These are phyloP conservation scores for Umbelopsis sp. DNA, from an alignment of 192 early-diverging fungal species.

Conservation along the genomic window DNA sequence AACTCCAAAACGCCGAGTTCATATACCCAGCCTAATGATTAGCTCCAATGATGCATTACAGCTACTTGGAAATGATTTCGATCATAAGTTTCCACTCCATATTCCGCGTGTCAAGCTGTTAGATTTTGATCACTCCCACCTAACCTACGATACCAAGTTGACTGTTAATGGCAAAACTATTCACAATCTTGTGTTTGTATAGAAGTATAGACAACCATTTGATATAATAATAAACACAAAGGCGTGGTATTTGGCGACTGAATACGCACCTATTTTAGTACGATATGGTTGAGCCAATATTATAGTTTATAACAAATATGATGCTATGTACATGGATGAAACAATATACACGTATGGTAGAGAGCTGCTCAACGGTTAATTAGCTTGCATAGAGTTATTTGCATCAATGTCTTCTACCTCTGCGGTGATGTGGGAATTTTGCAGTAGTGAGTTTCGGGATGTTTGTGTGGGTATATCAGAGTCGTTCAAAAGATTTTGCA, in stretches of 20 bases:
- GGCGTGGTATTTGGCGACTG: neutral
- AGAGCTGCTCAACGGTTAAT: neutral
- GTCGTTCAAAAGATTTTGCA: neutral
- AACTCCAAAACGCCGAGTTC: neutral
- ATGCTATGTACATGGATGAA: neutral
- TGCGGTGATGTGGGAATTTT: neutral
- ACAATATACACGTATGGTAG: neutral
- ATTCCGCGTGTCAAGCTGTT: neutral
- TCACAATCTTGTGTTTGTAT: conserved; percentile 10
- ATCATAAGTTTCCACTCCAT: neutral
- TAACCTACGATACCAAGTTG: conserved; percentile 14
- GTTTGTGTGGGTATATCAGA: neutral
- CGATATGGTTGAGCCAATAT: too few species aligned
- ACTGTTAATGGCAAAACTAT: neutral
- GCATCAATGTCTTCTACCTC: neutral
- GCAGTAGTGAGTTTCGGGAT: neutral
- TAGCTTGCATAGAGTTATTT: neutral
- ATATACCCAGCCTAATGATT: conserved; percentile 6
- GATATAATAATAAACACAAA: neutral
- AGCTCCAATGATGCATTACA: neutral
- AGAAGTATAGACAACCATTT: neutral
- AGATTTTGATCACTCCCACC: neutral
- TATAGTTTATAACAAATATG: neutral
- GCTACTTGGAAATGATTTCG: neutral
- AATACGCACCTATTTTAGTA: too few species aligned